Conservation (phyloP, 2,329 filamentous ascomycete genomes). For the Talaromyces sp. region DNA sequence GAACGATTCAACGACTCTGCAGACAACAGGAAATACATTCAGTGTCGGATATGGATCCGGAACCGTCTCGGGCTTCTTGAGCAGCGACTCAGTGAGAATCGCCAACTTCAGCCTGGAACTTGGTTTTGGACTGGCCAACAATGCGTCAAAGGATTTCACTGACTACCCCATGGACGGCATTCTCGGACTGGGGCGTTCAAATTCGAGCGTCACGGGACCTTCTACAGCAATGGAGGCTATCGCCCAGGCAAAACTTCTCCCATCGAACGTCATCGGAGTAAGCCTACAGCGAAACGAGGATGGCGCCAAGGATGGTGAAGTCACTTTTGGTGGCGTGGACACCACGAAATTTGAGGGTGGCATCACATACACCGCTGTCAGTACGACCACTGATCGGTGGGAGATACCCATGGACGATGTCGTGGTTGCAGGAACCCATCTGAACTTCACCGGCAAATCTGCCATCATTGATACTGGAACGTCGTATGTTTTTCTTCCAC, state of each 20-base stretch:
- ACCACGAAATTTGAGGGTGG: conserved; percentile 63
- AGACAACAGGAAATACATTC: conserved; percentile 55
- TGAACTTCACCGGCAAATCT: conserved; percentile 52
- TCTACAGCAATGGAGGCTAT: conserved; percentile 53
- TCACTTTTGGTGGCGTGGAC: conserved; percentile 73
- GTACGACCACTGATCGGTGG: conserved; percentile 61
- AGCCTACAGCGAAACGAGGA: conserved; percentile 66
- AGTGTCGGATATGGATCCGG: conserved; percentile 74
- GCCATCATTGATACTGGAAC: conserved; percentile 84
- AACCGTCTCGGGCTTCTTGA: conserved; percentile 63
- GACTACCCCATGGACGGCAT: conserved; percentile 86
- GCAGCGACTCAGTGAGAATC: conserved; percentile 64
- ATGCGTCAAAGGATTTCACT: conserved; percentile 69
- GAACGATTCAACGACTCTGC: conserved; percentile 62
- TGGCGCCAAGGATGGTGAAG: conserved; percentile 66
- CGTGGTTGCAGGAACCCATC: conserved; percentile 57
- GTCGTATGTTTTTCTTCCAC: conserved; percentile 71
- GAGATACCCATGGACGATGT: conserved; percentile 67
- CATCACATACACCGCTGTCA: conserved; percentile 62
- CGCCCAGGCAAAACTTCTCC: conserved; percentile 53
- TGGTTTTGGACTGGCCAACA: conserved; percentile 68
- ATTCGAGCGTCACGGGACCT: conserved; percentile 42
- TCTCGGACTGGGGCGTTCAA: conserved; percentile 67
- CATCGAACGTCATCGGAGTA: conserved; percentile 67
- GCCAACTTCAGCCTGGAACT: conserved; percentile 63